Base-by-base conservation (phyloP, 495 filamentous ascomycete genomes). In the Xylaria flabelliformis region DNA sequence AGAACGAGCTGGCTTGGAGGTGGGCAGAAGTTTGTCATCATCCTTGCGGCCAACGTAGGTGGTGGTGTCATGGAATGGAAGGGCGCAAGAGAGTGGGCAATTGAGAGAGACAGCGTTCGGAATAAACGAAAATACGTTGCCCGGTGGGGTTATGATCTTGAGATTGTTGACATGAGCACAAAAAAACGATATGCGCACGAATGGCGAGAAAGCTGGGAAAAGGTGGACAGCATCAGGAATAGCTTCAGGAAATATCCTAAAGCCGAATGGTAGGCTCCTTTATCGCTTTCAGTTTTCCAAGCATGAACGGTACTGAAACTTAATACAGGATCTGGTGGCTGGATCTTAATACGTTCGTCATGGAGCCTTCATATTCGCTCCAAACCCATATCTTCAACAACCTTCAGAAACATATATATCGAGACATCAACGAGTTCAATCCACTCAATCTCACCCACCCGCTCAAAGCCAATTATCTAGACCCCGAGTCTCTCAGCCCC, bases 11-110 rank as follows among this genome's bases (percentile, higher is more conserved):
- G 80, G 79, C 73, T 97, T 1, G 95, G 96, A 32, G 93, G 94
- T 41, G 96, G 97, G 1, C 89, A 88, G 74, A 98, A 97, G 77
- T 93, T 93, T 76, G 96, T 99, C 46, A 92, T 99, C 41, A 95
- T 99, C 73, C 84, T 98, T 10, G 95, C 91, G 46, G 95, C 96
- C 59, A 99, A 99, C 78, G 88, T 94, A 68, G 96, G 97, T 39
- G 96, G 96, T 64, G 96, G 96, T 62, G 96, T 99, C 7, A 98
- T 98, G 95, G 96, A 97, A 79, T 97, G 93, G 94, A 99, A 99
- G 80, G 96, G 97, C 0, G 91, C 97, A 6, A 88, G 95, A 68
- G 96, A 99, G 80, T 99, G 97, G 97, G 96, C 96, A 0, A 95
- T 98, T 68, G 96, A 99, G 84, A 88, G 97, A 78, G 95, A 98